These are phyloP conservation scores for Talaromyces albobiverticillius DNA, from an alignment of 2,329 filamentous ascomycete species.

Conservation along the genomic window DNA sequence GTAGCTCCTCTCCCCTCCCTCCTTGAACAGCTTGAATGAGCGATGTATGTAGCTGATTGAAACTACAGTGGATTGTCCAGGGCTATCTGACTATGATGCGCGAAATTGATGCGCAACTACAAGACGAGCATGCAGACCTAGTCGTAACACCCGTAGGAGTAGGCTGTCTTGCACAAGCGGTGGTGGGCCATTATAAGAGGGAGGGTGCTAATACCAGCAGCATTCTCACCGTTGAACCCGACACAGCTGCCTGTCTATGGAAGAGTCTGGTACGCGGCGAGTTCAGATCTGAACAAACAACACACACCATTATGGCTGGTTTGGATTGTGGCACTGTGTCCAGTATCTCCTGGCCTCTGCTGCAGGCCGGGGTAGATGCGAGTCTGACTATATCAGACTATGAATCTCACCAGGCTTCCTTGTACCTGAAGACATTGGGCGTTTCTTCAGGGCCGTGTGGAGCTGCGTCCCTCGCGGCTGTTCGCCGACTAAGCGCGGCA, in stretches of 20 bases:
- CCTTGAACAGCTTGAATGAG: no score
- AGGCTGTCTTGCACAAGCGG: slow-evolving; percentile 69
- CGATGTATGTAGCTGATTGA: no score
- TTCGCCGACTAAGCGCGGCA: slow-evolving; percentile 47
- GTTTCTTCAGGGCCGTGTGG: slow-evolving; percentile 63
- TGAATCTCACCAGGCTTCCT: slow-evolving; percentile 60
- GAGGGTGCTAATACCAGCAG: slow-evolving; percentile 25
- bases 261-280: slow-evolving; percentile 48
- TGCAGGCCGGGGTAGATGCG: slow-evolving; percentile 59
- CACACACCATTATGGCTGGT: slow-evolving; percentile 68
- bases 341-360: slow-evolving; percentile 60
- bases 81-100: slow-evolving; percentile 71
- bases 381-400: slow-evolving; percentile 59
- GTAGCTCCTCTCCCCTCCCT: no score
- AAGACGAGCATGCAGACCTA: slow-evolving; percentile 42
- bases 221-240: slow-evolving; percentile 69
- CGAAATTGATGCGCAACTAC: slow-evolving; percentile 64
- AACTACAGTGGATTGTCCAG: slow-evolving; percentile 75
- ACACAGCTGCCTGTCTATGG: slow-evolving; percentile 57
- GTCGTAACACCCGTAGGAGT: slow-evolving; percentile 68
- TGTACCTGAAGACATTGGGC: slow-evolving; percentile 49
- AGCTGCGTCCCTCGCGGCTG: slow-evolving; percentile 53
- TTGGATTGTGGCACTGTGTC: slow-evolving; percentile 72
- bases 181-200: slow-evolving; percentile 62
- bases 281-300: slow-evolving; percentile 52